Percentiles rank a stretch among this genome's conserved stretches.
Evolutionary conservation across 2,329 filamentous ascomycete genomes (phyloP).

Genomic region (Neoarthrinium moseri): DNA sequence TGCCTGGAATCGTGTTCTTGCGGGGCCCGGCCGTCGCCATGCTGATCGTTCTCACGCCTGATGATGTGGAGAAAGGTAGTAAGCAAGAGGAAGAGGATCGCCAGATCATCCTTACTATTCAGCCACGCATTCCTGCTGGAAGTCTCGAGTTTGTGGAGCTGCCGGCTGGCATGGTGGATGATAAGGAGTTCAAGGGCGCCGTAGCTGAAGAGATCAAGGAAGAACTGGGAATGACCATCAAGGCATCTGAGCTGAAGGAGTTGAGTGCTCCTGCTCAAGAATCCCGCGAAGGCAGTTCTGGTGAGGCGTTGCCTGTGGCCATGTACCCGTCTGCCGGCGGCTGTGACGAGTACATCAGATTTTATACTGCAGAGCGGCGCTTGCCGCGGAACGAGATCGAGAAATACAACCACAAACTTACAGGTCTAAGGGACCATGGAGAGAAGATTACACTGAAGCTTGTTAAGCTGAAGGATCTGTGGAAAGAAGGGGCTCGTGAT

Average conservation of each 20-base stretch:
- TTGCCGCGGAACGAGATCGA: conserved; percentile 47
- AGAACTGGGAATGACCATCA: conserved; percentile 56
- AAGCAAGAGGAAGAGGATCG: conserved; percentile 37
- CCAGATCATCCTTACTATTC: conserved; percentile 58
- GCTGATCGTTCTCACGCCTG: conserved; percentile 55
- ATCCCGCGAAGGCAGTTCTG: background rate
- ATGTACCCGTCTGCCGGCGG: conserved; percentile 59
- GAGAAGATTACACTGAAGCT: conserved; percentile 63
- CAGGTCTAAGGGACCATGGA: conserved; percentile 55
- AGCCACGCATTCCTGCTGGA: conserved; percentile 55
- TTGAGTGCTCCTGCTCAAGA: conserved; percentile 48
- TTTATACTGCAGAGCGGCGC: conserved; percentile 55
- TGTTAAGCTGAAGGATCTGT: conserved; percentile 54
- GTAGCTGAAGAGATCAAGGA: conserved; percentile 62
- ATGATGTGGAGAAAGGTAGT: conserved; percentile 39
- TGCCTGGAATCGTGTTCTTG: conserved; percentile 56
- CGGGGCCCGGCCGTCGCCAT: conserved; percentile 61
- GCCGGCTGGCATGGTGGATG: conserved; percentile 59
- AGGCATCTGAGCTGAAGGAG: conserved; percentile 43
- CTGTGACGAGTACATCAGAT: conserved; percentile 59
- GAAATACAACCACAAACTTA: conserved; percentile 57
- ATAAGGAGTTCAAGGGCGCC: conserved; percentile 52
- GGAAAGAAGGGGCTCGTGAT: conserved; percentile 56
- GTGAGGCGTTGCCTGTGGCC: conserved; percentile 36
- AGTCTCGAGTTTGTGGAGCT: conserved; percentile 56